phyloP scores from a whole-genome alignment of 768 basidiomycete genomes.

The Leucogyrophana mollusca region DNA sequence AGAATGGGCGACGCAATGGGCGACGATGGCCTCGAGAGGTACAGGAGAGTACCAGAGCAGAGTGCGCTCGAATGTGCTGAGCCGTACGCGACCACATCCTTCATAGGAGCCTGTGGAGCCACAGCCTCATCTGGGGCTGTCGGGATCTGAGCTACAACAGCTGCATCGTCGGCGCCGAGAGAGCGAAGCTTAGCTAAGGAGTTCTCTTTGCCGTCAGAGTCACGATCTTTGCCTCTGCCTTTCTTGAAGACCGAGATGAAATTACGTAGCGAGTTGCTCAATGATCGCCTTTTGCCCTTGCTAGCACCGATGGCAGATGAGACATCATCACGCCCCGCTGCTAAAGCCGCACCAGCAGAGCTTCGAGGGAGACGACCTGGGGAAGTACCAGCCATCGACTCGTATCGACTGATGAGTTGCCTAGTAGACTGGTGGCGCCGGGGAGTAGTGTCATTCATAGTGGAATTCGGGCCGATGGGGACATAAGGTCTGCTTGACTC shows the following conservation, averaged over 20 bases:
- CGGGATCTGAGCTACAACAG: conserved; percentile 1
- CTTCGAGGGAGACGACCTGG: conserved; percentile 5
- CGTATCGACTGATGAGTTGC: conserved; percentile 53
- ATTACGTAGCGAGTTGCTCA: conserved; percentile 65
- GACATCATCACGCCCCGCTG: conserved; percentile 11
- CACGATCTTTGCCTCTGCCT: conserved; percentile 29
- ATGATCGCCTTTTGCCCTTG: conserved; percentile 47
- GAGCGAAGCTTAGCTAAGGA: conserved; percentile 7
- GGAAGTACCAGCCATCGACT: conserved; percentile 36
- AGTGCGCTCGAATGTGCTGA: not conserved
- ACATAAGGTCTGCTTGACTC: not conserved
- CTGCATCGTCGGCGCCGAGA: not conserved
- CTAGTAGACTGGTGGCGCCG: conserved; percentile 43
- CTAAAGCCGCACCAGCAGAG: conserved; percentile 15
- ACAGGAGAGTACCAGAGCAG: conserved; percentile 37
- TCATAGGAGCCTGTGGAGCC: conserved; percentile 1
- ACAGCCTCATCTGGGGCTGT: not conserved
- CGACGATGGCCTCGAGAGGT: conserved; percentile 39
- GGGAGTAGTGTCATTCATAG: not conserved
- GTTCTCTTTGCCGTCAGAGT: conserved; percentile 20
- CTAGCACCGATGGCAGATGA: conserved; percentile 19
- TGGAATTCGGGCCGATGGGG: conserved; percentile 3
- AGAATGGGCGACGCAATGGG: conserved; percentile 21
- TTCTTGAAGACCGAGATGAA: conserved; percentile 64
- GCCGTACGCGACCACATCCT: not conserved